Base-by-base conservation (phyloP, 108 stramenopile species). In the Chaetoceros muelleri region DNA sequence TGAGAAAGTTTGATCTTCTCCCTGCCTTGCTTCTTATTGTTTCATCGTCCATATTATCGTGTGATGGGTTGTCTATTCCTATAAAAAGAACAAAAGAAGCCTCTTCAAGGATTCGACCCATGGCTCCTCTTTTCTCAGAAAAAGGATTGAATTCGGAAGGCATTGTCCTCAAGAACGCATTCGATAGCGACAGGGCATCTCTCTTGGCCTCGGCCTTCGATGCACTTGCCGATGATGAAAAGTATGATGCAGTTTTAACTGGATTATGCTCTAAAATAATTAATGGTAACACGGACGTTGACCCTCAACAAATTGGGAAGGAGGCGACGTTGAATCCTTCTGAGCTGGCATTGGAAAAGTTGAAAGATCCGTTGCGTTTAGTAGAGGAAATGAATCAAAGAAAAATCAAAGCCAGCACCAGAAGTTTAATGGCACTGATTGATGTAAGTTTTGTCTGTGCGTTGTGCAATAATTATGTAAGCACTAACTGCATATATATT, bases 211-310 rank as follows among this genome's bases (percentile, higher is more conserved):
- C 72, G 40, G 86, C 85, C 21, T 93, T 93, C 61, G 66, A 73
- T 1, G 63, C 66, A 7, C 73, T 93, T 0, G 58, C 71, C 48
- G 77, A 84, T 44, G 69, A 55, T 18, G 91, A 93, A 56, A 81
- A 88, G 57, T 93, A 93, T 70, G 91, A 93, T 45, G 84, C 86
- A 21, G 84, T 88, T 2, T 65, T 93, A 24, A 86, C 87, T 3
- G 85, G 91, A 44, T 66, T 93, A 7, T 93, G 91, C 64, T 81
- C 80, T 34, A 93, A 88, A 53, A 68, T 88, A 28, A 52, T 92
- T 18, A 82, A 87, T 31, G 65, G 79, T 31, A 75, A 73, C 2
- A 47, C 56, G 30, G 50, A 62, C 5, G 53, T 59, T 19, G 63
- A 60, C 34, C 22, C 30, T n/a, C 3, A 59, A 46, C 25, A 47